Conservation (phyloP, 129 eudicot species). For the carrot (Daucus carota) region DNA sequence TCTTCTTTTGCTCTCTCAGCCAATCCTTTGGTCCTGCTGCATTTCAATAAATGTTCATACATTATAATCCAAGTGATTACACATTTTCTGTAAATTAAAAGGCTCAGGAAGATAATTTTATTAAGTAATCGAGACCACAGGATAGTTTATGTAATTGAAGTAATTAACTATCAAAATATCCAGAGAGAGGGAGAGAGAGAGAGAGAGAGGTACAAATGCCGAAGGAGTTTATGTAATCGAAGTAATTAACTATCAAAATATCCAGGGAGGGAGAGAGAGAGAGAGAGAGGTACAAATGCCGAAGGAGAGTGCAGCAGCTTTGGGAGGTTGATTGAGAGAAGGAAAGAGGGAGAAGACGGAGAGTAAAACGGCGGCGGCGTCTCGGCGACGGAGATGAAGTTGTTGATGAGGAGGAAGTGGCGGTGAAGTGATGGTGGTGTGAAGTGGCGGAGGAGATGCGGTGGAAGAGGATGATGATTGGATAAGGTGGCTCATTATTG, state of each 20-base stretch:
- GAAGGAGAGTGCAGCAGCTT: conserved; percentile 53
- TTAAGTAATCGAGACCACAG: too few species aligned
- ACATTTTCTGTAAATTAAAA: too few species aligned
- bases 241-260: too few species aligned
- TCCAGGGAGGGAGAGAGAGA: not conserved
- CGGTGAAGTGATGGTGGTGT: not conserved
- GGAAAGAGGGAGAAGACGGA: conserved; percentile 34
- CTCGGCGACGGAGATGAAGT: conserved; percentile 42
- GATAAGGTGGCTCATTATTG: conserved; percentile 6
- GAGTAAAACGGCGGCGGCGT: conserved; percentile 38
- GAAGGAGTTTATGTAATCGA: conserved; percentile 21
- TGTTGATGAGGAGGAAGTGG: conserved; percentile 1
- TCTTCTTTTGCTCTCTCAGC: conserved; percentile 93
- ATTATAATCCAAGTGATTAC: too few species aligned
- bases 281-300: conserved; percentile 52
- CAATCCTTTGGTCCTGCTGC: conserved; percentile 98
- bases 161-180: too few species aligned
- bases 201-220: conserved; percentile 48
- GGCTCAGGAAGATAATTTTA: too few species aligned
- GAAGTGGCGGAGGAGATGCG: conserved; percentile 15
- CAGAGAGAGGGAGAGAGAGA: not conserved
- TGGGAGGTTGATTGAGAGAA: conserved; percentile 34
- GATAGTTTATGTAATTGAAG: too few species aligned
- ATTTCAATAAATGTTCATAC: conserved; percentile 6
- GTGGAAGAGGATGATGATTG: not conserved